Base-by-base conservation (phyloP, 768 basidiomycete species). In the Amanita rimosa region DNA sequence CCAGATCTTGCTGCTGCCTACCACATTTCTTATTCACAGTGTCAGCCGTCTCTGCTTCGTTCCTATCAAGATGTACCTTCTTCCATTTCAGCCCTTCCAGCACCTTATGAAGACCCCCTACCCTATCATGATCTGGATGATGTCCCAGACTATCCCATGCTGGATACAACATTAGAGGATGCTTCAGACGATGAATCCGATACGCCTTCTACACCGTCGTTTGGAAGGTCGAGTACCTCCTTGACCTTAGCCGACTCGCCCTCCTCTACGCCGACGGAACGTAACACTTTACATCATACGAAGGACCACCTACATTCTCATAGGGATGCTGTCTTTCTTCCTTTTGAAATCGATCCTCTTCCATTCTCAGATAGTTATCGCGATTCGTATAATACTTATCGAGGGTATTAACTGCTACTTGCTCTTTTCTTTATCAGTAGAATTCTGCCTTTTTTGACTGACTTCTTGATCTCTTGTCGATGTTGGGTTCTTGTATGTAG, bases 181-280 rank as follows among this genome's bases (percentile, higher is more conserved):
- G 77, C 74, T 33, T 89, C 86, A 39, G 87, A 89, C 66, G 86
- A 89, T 67, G 87, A 88, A 69, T 86, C 85, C 13, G 86, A 89
- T 56, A 67, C 75, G 4, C 75, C 71, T 8, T 73, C 75, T 8
- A 81, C 83, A 6, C 83, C 81, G 42, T 81, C 76, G 36, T 55
- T 77, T 41, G 71, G 73, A 55, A 71, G 71, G 54, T 83, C 83
- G 36, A 71, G 69, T 54, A 74, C 78, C 14, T 75, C 78, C 42
- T 62, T 79, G 52, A 70, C 71, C 47, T 67, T 76, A 46, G 55
- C 69, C 38, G 75, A 79, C 59, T 67, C 75, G 43, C 68, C 75
- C 47, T 71, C 73, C 48, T 64, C 73, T 27, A 67, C 76, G 46
- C 70, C 74, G 35, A 59, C 64, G 42, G 78, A 76, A 58, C 72